Percentiles rank a stretch among this genome's conserved stretches.
Evolutionary conservation across 306 rosid species (phyloP).

Genomic region (Cicer pinnatifidum): DNA sequence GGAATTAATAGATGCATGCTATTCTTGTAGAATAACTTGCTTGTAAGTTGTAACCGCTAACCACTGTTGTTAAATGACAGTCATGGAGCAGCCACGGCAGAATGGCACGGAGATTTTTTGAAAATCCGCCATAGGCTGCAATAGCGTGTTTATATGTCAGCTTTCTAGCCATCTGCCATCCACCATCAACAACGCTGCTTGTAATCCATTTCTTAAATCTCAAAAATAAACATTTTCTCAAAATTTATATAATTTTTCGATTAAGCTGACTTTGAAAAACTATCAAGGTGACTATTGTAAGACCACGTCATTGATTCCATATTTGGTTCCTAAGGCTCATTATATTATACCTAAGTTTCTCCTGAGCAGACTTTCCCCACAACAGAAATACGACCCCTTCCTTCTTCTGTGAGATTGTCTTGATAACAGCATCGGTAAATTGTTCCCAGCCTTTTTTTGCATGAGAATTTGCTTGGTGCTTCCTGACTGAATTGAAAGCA

Average conservation of each 20-base stretch:
- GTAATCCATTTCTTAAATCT: not conserved
- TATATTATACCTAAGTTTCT: conserved; percentile 63
- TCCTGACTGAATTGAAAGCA: conserved; percentile 65
- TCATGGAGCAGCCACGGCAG: too few relatives aligned
- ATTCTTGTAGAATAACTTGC: not conserved
- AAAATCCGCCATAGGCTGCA: too few relatives aligned
- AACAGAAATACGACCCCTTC: conserved; percentile 84
- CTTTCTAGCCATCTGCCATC: too few relatives aligned
- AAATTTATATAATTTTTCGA: not conserved
- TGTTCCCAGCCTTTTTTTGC: conserved; percentile 98
- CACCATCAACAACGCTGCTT: too few relatives aligned
- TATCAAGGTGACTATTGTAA: conserved; percentile 15
- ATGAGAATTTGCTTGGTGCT: conserved; percentile 89
- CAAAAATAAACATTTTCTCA: not conserved
- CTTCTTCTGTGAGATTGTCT: conserved; percentile 75
- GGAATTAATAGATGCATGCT: not conserved
- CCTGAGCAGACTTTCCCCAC: conserved; percentile 97
- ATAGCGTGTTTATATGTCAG: too few relatives aligned
- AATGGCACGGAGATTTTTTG: too few relatives aligned
- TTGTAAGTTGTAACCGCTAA: too few relatives aligned
- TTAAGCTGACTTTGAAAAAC: conserved; percentile 20
- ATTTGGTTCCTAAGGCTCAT: conserved; percentile 19
- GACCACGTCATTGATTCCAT: not conserved
- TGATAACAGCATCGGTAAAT: conserved; percentile 88
- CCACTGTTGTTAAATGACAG: too few relatives aligned